Conservation (phyloP, 2,329 filamentous ascomycete genomes). For the Hypoxylon sp. region DNA sequence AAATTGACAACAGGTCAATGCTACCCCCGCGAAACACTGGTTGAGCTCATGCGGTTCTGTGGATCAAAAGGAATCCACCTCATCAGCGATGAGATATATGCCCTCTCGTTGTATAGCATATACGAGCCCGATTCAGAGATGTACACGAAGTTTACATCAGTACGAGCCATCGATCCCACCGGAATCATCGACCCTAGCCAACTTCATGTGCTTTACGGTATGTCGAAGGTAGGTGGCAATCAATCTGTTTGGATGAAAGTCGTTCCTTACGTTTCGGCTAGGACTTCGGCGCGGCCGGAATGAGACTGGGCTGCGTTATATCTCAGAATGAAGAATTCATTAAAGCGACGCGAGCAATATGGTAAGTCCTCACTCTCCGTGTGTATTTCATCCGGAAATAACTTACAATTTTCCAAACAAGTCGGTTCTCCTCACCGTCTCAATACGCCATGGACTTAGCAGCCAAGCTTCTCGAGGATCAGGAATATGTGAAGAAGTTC, state of each 20-base stretch:
- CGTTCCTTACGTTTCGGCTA: constrained; percentile 22
- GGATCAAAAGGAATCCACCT: constrained; percentile 46
- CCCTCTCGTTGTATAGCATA: constrained; percentile 41
- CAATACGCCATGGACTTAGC: constrained; percentile 47
- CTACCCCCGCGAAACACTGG: constrained; percentile 44
- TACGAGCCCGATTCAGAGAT: constrained; percentile 30
- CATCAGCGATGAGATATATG: constrained; percentile 49
- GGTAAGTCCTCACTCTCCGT: constrained; percentile 22
- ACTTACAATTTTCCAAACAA: constrained; percentile 4
- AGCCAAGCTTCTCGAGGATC: constrained; percentile 44
- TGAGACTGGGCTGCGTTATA: constrained; percentile 47
- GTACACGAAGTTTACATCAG: constrained; percentile 43
- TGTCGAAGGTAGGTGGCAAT: constrained; percentile 42
- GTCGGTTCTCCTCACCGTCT: constrained; percentile 44
- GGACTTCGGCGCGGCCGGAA: constrained; percentile 44
- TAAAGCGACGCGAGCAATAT: constrained; percentile 41
- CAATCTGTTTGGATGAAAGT: neutral
- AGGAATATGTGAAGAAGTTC: constrained; percentile 37
- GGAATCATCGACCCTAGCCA: constrained; percentile 43
- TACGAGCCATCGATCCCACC: constrained; percentile 35
- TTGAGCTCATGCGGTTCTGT: constrained; percentile 44
- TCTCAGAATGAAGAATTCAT: constrained; percentile 43
- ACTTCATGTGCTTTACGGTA: constrained; percentile 47
- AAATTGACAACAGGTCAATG: constrained; percentile 35
- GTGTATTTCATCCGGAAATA: neutral